These are phyloP conservation scores for Diaporthe australafricana DNA, from an alignment of 2,329 filamentous ascomycete species.

Conservation along the genomic window DNA sequence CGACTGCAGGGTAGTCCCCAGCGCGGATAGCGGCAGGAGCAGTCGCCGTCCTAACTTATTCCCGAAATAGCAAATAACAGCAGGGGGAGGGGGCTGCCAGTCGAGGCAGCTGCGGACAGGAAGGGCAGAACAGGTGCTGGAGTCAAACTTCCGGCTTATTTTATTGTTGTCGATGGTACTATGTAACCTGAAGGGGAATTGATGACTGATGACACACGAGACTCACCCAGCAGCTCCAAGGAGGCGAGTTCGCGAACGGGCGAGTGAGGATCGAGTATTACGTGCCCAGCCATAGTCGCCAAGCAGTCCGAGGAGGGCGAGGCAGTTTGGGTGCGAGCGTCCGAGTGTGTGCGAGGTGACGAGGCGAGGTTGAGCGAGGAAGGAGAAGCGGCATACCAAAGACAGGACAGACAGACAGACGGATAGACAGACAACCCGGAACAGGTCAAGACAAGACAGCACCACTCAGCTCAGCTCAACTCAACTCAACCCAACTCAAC, in stretches of 20 bases:
- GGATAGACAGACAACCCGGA: not conserved
- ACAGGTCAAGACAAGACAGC: not conserved
- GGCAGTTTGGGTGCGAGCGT: not conserved
- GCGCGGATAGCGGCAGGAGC: constrained; percentile 20
- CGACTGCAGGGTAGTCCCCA: constrained; percentile 20
- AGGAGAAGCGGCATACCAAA: not conserved
- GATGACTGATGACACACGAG: constrained; percentile 18
- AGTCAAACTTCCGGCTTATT: constrained; percentile 9
- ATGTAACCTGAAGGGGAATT: not conserved
- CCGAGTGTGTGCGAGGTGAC: not conserved
- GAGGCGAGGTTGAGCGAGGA: not conserved
- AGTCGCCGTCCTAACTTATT: constrained; percentile 7
- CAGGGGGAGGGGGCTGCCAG: constrained; percentile 2
- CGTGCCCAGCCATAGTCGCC: not conserved
- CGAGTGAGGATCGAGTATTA: constrained; percentile 14
- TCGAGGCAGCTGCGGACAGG: not conserved
- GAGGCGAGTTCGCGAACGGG: constrained; percentile 12
- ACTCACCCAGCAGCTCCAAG: not conserved
- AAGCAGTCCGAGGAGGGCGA: constrained; percentile 13
- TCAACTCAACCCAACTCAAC: not conserved
- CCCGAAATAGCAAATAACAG: constrained; percentile 24
- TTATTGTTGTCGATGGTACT: not conserved
- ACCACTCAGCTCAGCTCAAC: not conserved
- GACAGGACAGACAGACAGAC: constrained; percentile 17
- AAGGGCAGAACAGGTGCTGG: not conserved